Percentiles rank a stretch among this genome's conserved stretches.
These are phyloP conservation scores for Fusarium acutatum DNA, from an alignment of 2,329 filamentous ascomycete species.

Conservation along the genomic window DNA sequence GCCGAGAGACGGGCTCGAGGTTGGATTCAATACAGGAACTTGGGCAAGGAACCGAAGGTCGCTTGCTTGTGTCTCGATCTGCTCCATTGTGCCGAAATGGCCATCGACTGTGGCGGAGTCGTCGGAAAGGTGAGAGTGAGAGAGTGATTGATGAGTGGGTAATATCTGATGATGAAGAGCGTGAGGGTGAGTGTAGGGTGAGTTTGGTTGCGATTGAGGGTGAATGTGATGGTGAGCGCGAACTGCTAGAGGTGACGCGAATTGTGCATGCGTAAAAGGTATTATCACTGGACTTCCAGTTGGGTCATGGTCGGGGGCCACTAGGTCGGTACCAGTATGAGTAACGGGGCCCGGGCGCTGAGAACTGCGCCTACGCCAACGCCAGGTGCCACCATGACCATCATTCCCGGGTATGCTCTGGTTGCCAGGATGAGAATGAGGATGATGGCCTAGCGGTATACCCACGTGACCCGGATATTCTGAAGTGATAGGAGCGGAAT, in stretches of 20 bases:
- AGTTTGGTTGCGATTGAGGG: background rate
- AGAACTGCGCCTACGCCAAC: slow-evolving; percentile 26
- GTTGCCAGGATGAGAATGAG: background rate
- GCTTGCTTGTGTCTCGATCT: slow-evolving; percentile 62
- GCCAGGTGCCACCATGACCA: slow-evolving; percentile 18
- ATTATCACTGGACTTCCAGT: slow-evolving; percentile 15
- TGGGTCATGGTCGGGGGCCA: slow-evolving; percentile 2
- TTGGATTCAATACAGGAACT: slow-evolving; percentile 44
- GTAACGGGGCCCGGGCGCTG: slow-evolving; percentile 16
- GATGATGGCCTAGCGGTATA: background rate
- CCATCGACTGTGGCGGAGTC: slow-evolving; percentile 24
- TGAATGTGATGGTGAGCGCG: slow-evolving; percentile 10
- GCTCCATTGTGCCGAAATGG: slow-evolving; percentile 55
- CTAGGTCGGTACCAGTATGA: background rate
- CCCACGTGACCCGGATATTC: slow-evolving; percentile 27
- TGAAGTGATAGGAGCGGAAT: slow-evolving; percentile 1
- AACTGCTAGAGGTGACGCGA: slow-evolving; percentile 24
- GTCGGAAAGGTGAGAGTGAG: slow-evolving; percentile 2
- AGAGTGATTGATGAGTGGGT: slow-evolving; percentile 5
- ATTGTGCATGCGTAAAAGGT: slow-evolving; percentile 30
- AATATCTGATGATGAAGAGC: slow-evolving; percentile 12
- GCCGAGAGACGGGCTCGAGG: slow-evolving; percentile 34
- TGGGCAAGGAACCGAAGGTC: slow-evolving; percentile 62
- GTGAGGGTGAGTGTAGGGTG: slow-evolving; percentile 8
- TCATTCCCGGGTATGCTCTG: slow-evolving; percentile 2